Conservation (phyloP, 306 rosid genomes). For the Leucaena leucocephala region DNA sequence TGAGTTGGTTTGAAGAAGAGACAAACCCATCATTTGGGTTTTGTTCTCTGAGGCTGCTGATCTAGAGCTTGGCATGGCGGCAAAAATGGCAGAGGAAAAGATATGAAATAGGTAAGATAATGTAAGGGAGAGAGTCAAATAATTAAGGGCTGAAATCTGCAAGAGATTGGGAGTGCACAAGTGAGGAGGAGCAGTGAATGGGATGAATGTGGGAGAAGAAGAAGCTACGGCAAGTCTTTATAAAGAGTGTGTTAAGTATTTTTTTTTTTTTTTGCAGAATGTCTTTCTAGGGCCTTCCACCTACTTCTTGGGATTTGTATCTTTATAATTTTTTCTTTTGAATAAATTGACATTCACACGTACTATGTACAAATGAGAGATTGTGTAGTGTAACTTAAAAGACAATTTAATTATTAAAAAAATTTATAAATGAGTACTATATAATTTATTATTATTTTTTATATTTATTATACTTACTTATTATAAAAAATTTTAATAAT, state of each 20-base stretch:
- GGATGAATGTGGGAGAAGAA: slow-evolving; percentile 35
- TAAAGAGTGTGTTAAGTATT: slow-evolving; percentile 42
- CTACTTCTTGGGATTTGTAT: background rate
- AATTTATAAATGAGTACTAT: no score
- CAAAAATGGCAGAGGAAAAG: slow-evolving; percentile 22
- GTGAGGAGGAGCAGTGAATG: slow-evolving; percentile 21
- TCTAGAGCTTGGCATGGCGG: slow-evolving; percentile 76
- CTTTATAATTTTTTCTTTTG: background rate
- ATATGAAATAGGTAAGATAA: background rate
- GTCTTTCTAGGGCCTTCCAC: slow-evolving; percentile 48
- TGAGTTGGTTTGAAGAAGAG: slow-evolving; percentile 67
- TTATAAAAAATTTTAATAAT: no score
- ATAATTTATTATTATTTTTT: no score
- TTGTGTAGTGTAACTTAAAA: no score
- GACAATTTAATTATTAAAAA: no score
- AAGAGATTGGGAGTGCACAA: slow-evolving; percentile 34
- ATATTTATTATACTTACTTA: no score
- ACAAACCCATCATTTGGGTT: slow-evolving; percentile 49
- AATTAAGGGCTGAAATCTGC: background rate
- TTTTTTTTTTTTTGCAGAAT: slow-evolving; percentile 39
- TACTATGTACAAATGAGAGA: no score
- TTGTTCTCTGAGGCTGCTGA: slow-evolving; percentile 49
- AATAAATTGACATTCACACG: background rate
- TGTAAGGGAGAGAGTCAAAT: background rate
- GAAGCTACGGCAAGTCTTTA: slow-evolving; percentile 47